Base-by-base conservation (phyloP, 164 flowering plant species). In the Chimonanthus salicifolius region DNA sequence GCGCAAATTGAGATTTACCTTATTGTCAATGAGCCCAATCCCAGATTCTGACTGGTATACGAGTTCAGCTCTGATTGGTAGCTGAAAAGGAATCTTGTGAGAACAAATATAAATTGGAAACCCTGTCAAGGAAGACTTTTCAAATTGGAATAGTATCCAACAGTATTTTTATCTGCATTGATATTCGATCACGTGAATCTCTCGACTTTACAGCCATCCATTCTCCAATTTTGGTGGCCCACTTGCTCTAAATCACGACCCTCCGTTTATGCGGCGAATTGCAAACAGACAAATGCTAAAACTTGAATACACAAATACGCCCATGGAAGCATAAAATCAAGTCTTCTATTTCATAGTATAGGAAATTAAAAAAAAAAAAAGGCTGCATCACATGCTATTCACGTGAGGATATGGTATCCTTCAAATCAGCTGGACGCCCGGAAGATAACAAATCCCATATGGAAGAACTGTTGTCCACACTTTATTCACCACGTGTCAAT, bases 401-500 rank as follows among this genome's bases (percentile, higher is more conserved):
- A 44, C 48, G 68, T 65, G 68, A 13, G 16, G 45, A 21, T 7
- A 0, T 15, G 47, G 13, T 13, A 65, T 65, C 68, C 16, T 44
- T 13, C 5, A 13, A 13, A 5, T 0, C 0, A 2, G 10, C 46
- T 21, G 11, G 10, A 15, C n/a, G 4, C 46, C 13, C 9, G 16
- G 6, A 45, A 45, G 45, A 33, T 13, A 65, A 11, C 6, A 63
- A 18, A 63, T 16, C n/a, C 68, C 1, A 13, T 10, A 65, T 44
- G 48, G 6, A 45, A 45, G 20, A 65, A 71, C 62, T 64, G 4
- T 9, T 16, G 64, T 71, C 83, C 84, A 75, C 81, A 71, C 8
- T 3, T 70, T 81, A 75, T 74, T 69, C 70, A 75, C 78, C 83
- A 78, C 66, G 84, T 83, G 84, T 77, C 78, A 18, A 43, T 63